Percentiles rank a stretch among this genome's conserved stretches.
phyloP scores from a whole-genome alignment of 148 eudicot genomes.

The Fagopyrum esculentum region DNA sequence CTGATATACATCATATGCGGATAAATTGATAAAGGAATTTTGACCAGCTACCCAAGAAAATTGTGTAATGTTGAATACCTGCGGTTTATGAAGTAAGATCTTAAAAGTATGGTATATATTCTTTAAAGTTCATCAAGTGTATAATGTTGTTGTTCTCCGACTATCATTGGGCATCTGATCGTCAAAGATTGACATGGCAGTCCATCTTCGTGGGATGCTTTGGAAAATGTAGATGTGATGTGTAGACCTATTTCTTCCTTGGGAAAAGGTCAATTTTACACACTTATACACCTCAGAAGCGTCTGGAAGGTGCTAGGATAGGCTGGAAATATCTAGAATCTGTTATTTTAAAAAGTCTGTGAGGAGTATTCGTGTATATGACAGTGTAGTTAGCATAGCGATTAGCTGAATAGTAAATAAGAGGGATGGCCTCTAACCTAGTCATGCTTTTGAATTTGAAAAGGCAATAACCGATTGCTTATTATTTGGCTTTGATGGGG shows the following conservation, averaged over 20 bases:
- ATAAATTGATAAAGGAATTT: background rate
- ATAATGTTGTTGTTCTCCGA: background rate
- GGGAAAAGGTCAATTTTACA: background rate
- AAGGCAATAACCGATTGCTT: too few species aligned
- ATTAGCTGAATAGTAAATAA: background rate
- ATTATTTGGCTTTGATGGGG: too few species aligned
- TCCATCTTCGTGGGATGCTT: background rate
- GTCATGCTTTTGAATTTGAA: too few species aligned
- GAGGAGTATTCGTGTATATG: background rate
- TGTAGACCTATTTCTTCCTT: background rate
- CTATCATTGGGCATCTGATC: background rate
- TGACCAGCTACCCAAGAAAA: background rate
- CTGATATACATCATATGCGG: background rate
- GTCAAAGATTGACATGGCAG: background rate
- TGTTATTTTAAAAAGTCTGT: background rate
- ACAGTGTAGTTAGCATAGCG: background rate
- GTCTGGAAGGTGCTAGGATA: background rate
- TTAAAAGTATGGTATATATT: background rate
- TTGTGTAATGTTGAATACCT: background rate
- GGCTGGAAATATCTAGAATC: background rate
- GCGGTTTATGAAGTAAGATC: background rate
- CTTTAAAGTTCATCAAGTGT: background rate
- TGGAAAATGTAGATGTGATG: background rate
- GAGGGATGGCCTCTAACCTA: too few species aligned
- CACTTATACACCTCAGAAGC: background rate